These are phyloP conservation scores for Hydrangea macrophylla DNA, from an alignment of 148 eudicot genomes.

Conservation along the genomic window DNA sequence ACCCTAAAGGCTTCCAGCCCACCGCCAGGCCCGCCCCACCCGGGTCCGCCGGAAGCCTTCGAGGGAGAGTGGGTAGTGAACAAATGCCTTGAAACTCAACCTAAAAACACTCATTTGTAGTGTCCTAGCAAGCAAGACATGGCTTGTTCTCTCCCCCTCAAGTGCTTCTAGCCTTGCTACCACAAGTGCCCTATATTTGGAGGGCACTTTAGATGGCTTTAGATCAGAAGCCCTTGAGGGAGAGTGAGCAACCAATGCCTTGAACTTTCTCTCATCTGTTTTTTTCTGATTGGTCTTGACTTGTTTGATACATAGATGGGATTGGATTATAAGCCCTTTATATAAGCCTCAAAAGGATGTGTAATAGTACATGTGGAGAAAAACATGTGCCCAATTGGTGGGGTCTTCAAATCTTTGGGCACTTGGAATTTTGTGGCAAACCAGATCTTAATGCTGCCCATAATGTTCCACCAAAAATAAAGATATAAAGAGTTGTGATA, in stretches of 20 bases:
- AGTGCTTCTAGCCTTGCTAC: not conserved
- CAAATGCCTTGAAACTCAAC: not conserved
- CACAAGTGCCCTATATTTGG: not conserved
- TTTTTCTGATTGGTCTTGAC: constrained; percentile 1
- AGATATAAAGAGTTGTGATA: not conserved
- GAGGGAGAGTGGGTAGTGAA: constrained; percentile 23
- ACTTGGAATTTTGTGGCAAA: not conserved
- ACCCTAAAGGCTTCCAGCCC: not conserved
- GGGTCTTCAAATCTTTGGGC: constrained; percentile 13
- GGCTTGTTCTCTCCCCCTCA: constrained; percentile 3
- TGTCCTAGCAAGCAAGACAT: not conserved
- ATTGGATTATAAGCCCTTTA: constrained; percentile 7
- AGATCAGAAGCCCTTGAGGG: constrained; percentile 21
- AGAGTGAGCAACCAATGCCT: constrained; percentile 25
- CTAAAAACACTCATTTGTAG: not conserved
- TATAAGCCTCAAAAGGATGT: not conserved
- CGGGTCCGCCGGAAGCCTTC: constrained; percentile 19
- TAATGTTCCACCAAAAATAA: not conserved
- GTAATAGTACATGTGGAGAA: not conserved
- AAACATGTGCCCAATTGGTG: constrained; percentile 1
- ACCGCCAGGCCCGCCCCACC: not conserved
- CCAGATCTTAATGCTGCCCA: constrained; percentile 5
- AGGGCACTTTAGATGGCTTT: not conserved
- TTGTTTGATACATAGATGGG: not conserved
- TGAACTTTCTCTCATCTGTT: not conserved